Conservation (phyloP, 768 basidiomycete species). For the Trametes sanguinea region DNA sequence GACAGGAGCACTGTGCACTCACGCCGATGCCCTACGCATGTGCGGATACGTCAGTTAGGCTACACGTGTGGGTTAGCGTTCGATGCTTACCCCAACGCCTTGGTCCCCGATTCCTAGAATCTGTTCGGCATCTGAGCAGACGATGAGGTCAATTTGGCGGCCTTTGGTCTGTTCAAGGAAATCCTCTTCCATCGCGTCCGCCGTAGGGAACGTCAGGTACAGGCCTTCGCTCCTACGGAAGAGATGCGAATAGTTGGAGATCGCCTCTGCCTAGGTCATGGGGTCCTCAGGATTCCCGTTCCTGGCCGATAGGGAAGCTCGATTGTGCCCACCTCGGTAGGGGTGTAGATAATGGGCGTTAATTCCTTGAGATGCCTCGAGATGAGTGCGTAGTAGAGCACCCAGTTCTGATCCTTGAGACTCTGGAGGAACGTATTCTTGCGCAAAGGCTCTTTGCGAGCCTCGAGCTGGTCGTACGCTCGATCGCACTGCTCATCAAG, state of each 20-base stretch:
- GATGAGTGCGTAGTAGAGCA: slow-evolving; percentile 71
- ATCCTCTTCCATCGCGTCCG: slow-evolving; percentile 72
- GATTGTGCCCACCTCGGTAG: slow-evolving; percentile 58
- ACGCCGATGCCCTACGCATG: slow-evolving; percentile 40
- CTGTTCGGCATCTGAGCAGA: slow-evolving; percentile 83
- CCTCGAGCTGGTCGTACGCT: slow-evolving; percentile 66
- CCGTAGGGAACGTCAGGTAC: slow-evolving; percentile 61
- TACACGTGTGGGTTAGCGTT: neutral
- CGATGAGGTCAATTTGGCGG: slow-evolving; percentile 73
- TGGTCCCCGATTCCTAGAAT: slow-evolving; percentile 79
- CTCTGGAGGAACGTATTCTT: slow-evolving; percentile 81
- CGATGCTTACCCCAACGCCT: slow-evolving; percentile 63
- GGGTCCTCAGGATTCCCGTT: neutral
- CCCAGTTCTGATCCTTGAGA: slow-evolving; percentile 78
- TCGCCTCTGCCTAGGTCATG: slow-evolving; percentile 65
- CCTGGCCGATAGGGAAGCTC: neutral
- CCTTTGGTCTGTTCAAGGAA: slow-evolving; percentile 68
- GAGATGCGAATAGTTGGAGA: slow-evolving; percentile 79
- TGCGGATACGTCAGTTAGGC: neutral
- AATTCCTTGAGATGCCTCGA: slow-evolving; percentile 46
- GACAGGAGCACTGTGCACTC: slow-evolving; percentile 3
- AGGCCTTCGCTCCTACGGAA: slow-evolving; percentile 80
- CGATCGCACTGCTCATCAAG: slow-evolving; percentile 77
- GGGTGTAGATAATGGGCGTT: slow-evolving; percentile 77
- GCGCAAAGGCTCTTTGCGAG: slow-evolving; percentile 41